Evolutionary conservation across 495 filamentous ascomycete genomes (phyloP).

Genomic region (Annulohypoxylon bovei): DNA sequence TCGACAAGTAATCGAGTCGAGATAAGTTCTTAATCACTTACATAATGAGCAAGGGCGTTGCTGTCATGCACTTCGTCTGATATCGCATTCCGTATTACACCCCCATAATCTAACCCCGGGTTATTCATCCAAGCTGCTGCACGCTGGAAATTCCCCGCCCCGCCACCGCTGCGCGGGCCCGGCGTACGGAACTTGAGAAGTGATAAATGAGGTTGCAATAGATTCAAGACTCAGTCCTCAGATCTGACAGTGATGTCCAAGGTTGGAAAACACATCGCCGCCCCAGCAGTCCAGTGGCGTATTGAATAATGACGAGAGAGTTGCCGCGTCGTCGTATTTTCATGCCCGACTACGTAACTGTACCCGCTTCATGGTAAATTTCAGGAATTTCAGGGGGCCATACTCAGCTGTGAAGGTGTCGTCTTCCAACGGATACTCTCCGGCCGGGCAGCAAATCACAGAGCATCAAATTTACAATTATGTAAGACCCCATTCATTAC

Average conservation of each 20-base stretch:
- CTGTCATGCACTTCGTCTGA: slow-evolving; percentile 13
- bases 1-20: background rate
- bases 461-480: background rate
- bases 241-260: slow-evolving; percentile 24
- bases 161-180: slow-evolving; percentile 29
- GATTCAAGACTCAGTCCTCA: slow-evolving; percentile 30
- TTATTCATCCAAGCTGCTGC: slow-evolving; percentile 11
- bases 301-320: slow-evolving; percentile 1
- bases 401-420: slow-evolving; percentile 1
- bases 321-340: slow-evolving; percentile 2
- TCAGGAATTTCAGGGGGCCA: slow-evolving; percentile 31
- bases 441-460: slow-evolving; percentile 26
- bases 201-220: slow-evolving; percentile 31
- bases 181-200: slow-evolving; percentile 30
- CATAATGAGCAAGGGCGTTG: background rate
- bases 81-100: slow-evolving; percentile 2
- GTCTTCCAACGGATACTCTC: background rate
- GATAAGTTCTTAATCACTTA: slow-evolving; percentile 1
- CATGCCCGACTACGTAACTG: slow-evolving; percentile 4
- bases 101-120: slow-evolving; percentile 5
- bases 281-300: slow-evolving; percentile 1
- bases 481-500: slow-evolving; percentile 9
- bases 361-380: slow-evolving; percentile 11
- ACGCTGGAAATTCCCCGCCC: slow-evolving; percentile 24
- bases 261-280: slow-evolving; percentile 31